phyloP scores from a whole-genome alignment of 805 yeast species.

The Kodamaea sagamina region DNA sequence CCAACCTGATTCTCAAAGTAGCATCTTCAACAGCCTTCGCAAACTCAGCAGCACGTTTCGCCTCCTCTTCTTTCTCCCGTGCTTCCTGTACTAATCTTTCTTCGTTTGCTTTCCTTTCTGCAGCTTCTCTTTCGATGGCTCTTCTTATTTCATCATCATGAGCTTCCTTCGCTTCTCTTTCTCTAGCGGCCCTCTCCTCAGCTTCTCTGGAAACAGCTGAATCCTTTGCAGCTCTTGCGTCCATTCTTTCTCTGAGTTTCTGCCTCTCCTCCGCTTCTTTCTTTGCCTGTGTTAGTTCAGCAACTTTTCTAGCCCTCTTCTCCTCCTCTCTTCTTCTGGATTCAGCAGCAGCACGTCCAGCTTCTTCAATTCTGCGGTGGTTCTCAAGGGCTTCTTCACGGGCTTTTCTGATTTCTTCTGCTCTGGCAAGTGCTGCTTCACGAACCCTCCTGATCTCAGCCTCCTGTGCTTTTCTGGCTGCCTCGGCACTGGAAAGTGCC shows the following conservation, averaged over 20 bases:
- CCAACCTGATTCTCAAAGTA: background rate
- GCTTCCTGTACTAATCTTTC: slow-evolving; percentile 2
- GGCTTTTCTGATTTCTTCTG: slow-evolving; percentile 7
- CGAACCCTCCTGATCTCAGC: slow-evolving; percentile 6
- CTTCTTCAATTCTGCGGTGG: background rate
- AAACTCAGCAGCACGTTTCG: background rate
- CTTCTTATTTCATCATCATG: background rate
- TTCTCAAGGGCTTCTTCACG: background rate
- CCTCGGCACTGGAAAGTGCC: slow-evolving; percentile 8
- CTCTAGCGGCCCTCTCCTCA: background rate
- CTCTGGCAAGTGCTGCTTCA: slow-evolving; percentile 2
- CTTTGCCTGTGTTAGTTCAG: slow-evolving; percentile 2
- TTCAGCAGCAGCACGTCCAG: slow-evolving; percentile 1
- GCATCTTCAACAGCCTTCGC: slow-evolving; percentile 4
- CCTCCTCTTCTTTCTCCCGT: slow-evolving; percentile 1
- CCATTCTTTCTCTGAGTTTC: slow-evolving; percentile 8
- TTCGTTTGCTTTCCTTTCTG: background rate
- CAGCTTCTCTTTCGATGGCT: no score
- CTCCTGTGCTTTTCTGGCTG: slow-evolving; percentile 10
- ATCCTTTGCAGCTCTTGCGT: slow-evolving; percentile 3
- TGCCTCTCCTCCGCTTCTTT: slow-evolving; percentile 9
- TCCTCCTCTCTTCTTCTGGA: background rate
- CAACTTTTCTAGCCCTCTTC: background rate
- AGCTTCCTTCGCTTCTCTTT: background rate
- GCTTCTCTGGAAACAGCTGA: background rate